Conservation (phyloP, 441 rosid species). For the Euphorbia corollata region DNA sequence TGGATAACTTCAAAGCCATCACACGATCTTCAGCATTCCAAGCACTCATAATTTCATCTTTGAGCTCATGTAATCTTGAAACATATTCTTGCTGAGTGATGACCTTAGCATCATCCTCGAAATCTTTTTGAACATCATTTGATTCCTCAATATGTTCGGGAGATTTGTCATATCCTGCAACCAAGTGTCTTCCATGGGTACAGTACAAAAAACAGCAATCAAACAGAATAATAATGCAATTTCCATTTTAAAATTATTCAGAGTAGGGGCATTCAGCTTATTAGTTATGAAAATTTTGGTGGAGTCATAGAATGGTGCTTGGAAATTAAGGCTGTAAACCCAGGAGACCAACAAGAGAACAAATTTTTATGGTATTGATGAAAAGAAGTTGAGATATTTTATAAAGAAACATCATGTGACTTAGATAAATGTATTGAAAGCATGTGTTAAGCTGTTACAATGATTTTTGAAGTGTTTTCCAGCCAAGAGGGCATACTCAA, state of each 20-base stretch:
- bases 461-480: not conserved
- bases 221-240: not conserved
- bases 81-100: slow-evolving; percentile 70
- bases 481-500: not conserved
- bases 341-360: not conserved
- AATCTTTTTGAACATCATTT: slow-evolving; percentile 43
- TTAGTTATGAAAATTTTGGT: not conserved
- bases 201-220: slow-evolving; percentile 19
- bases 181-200: slow-evolving; percentile 14
- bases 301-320: not conserved
- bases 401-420: not conserved
- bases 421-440: not conserved
- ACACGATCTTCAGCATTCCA: slow-evolving; percentile 80
- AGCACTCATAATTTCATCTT: slow-evolving; percentile 64
- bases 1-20: slow-evolving; percentile 63
- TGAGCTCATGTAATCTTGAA: slow-evolving; percentile 59
- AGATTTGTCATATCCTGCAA: slow-evolving; percentile 42
- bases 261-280: slow-evolving; percentile 3
- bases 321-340: not conserved
- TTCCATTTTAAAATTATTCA: not conserved
- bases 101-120: slow-evolving; percentile 41
- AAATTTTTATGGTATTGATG: not conserved
- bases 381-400: not conserved
- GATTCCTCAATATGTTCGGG: slow-evolving; percentile 43
- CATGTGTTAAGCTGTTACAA: not conserved